These are phyloP conservation scores for Trichoderma sp. DNA, from an alignment of 2,329 filamentous ascomycete species.

Conservation along the genomic window DNA sequence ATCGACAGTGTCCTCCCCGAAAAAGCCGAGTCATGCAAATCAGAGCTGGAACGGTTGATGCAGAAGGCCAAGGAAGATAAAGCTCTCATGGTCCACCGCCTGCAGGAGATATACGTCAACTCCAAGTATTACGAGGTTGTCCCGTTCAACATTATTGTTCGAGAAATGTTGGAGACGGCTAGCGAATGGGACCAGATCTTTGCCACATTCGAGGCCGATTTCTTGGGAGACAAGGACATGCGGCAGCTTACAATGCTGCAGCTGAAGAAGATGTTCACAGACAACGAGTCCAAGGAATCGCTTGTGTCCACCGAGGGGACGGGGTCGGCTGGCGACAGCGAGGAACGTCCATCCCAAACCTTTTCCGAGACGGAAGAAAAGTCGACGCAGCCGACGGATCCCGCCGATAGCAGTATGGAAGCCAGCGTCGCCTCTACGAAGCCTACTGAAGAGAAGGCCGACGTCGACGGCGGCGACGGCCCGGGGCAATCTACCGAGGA, in stretches of 20 bases:
- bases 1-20: constrained; percentile 89
- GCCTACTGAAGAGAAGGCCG: constrained; percentile 32
- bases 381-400: constrained; percentile 48
- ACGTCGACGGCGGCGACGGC: constrained; percentile 38
- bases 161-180: constrained; percentile 89
- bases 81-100: constrained; percentile 67
- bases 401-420: constrained; percentile 42
- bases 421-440: constrained; percentile 38
- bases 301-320: constrained; percentile 69
- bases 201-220: constrained; percentile 86
- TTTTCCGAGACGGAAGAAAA: constrained; percentile 53
- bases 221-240: constrained; percentile 96
- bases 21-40: constrained; percentile 78
- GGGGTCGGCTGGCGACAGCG: constrained; percentile 55
- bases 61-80: constrained; percentile 86
- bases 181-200: constrained; percentile 93
- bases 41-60: constrained; percentile 76
- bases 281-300: constrained; percentile 81
- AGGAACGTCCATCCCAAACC: constrained; percentile 51
- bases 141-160: constrained; percentile 83
- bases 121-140: constrained; percentile 98
- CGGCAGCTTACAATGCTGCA: constrained; percentile 88
- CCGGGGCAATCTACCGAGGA: constrained; percentile 37
- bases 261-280: constrained; percentile 90
- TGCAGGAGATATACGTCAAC: constrained; percentile 88